Evolutionary conservation across 805 yeast species (phyloP), one percentile per base, ranked within the genome.

Genomic region (Ogataea sp.): DNA sequence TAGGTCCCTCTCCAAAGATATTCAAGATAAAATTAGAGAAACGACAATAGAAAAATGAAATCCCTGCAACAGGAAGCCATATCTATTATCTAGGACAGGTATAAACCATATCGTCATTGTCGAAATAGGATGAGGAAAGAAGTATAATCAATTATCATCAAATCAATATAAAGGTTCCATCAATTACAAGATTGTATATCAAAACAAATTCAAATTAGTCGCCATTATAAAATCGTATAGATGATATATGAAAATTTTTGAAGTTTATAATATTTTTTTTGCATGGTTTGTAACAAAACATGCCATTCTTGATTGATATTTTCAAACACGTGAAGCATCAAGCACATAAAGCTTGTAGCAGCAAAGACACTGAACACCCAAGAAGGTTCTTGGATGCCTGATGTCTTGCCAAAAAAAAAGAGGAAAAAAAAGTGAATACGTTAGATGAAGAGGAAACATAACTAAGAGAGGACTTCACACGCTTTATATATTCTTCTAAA

Each of bases 51-150:
- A 58, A 59, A 62, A 50, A 59, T 55, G 33, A 56, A 52, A 30
- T 35, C 40, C 58, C 40, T 54, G 59, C 55, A 53, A 57, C 31
- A 48, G 53, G 36, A 38, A 15, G 32, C n/a, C 43, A 50, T 53
- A 54, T 53, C 51, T 41, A 43, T 20, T 23, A 31, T 43, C 55
- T 48, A 53, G 58, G 59, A 64, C 75, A 56, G 55, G 67, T 72
- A 57, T 73, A 75, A 70, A 73, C 87, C 88, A 72, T 77, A 78
- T 83, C 89, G 87, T 82, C 93, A 83, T 80, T 80, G 89, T 83
- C 93, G 89, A 76, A 67, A 78, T 85, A 73, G 85, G 64, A 80
- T 85, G 76, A 83, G 88, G 89, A 83, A 83, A 82, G 89, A 83
- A 82, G 88, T 65, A 69, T 61, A 76, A 84, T 72, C 59, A 46